Conservation (phyloP, 768 basidiomycete species). For the Agrocybe praecox region DNA sequence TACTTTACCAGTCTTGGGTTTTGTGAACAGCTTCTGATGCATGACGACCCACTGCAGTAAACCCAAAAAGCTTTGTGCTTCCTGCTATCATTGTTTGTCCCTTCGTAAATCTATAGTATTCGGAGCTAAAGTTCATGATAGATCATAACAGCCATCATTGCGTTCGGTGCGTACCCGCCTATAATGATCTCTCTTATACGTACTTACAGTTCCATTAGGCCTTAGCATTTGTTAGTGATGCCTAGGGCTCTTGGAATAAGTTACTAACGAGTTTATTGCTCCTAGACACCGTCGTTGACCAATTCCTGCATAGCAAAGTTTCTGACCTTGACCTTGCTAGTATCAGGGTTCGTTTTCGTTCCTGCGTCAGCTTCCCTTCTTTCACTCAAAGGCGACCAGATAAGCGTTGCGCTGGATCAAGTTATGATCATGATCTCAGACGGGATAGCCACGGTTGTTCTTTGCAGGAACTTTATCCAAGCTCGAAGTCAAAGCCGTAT, state of each 20-base stretch:
- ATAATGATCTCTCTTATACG: background rate
- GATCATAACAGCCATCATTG: background rate
- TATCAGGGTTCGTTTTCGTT: background rate
- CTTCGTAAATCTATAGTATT: no score
- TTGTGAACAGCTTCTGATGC: background rate
- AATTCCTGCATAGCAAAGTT: background rate
- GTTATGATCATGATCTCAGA: background rate
- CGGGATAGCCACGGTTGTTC: background rate
- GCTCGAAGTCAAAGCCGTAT: background rate
- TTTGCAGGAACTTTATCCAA: background rate
- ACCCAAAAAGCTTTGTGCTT: background rate
- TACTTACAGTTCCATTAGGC: background rate
- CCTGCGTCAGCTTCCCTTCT: background rate
- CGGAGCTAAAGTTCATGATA: background rate
- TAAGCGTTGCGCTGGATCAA: background rate
- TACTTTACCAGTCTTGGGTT: background rate
- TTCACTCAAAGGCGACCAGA: background rate
- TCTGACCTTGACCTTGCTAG: background rate
- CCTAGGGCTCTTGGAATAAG: no score
- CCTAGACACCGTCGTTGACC: background rate
- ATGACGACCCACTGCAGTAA: background rate
- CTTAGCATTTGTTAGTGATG: background rate
- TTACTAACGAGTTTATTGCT: background rate
- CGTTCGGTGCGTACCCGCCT: background rate
- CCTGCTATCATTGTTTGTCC: background rate